Evolutionary conservation across 805 yeast species (phyloP), one percentile per base, ranked within the genome.

Genomic region (Wickerhamomyces silvicola): DNA sequence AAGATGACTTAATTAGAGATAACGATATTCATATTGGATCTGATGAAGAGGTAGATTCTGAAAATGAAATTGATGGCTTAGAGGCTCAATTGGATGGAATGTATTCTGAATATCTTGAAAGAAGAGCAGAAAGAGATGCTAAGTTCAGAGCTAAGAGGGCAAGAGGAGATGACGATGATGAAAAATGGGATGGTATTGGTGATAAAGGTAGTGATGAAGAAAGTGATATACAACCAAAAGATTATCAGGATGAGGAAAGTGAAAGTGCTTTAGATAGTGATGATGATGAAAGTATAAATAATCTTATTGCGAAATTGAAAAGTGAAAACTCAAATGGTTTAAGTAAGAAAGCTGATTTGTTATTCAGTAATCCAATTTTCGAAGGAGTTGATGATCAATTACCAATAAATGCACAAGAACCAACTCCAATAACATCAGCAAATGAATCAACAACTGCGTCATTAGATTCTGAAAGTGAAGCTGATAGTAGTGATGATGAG

Each of bases 31-130:
- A 70, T 41, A 59, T 73, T 36, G 79, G 59, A 30, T 72, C 72
- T 26, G 66, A 61, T 27, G 62, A 56, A 17, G 64, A 61, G 19
- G 46, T 49, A 24, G 60, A 59, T 27, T 59, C 42, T 17, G 78
- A 58, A 5, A 81, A 71, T 17, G 80, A 74, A 43, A 51, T 64
- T 8, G 88, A 78, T 49, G 75, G 70, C 41, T 69, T 92, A 37
- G 99, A 88, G 50, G 76, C 72, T 8, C 83, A 87, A 60, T 68
- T 92, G 36, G 86, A 88, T 54, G 70, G 67, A 38, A 84, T 87
- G 95, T 88, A 88, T 52, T 62, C 66, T 31, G 65, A 71, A 24
- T 86, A 74, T 54, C 84, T 84, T 57, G 71, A 75, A 38, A 63
- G 75, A 44, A 72, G 66, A 52, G 67, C 81, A 19, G 87, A 81